These are phyloP conservation scores for Termitomyces sp. DNA, from an alignment of 768 basidiomycete genomes.

Conservation along the genomic window DNA sequence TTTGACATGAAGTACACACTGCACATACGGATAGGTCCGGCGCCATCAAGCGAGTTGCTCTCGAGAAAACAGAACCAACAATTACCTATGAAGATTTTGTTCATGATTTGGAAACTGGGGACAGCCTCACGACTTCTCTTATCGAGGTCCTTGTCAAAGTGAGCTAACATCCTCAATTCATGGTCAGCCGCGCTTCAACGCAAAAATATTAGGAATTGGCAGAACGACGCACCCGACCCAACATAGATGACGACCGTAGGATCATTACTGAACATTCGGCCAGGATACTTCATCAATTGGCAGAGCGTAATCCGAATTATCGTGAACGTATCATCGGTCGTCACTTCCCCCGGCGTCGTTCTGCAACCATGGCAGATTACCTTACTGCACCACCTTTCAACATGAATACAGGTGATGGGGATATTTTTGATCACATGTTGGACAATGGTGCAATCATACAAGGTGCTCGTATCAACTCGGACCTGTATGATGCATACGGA, in stretches of 20 bases:
- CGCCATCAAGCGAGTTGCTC: conserved; percentile 60
- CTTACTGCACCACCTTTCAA: conserved; percentile 47
- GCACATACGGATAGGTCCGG: conserved; percentile 44
- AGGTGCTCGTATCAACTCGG: conserved; percentile 51
- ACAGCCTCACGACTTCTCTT: conserved; percentile 73
- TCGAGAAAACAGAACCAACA: conserved; percentile 57
- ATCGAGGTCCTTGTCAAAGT: conserved; percentile 79
- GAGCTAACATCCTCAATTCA: conserved; percentile 16
- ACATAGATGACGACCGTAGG: conserved; percentile 51
- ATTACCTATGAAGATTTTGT: conserved; percentile 76
- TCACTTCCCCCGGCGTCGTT: conserved; percentile 29
- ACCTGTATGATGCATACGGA: conserved; percentile 61
- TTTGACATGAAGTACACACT: conserved; percentile 4
- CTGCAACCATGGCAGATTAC: conserved; percentile 44
- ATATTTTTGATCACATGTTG: conserved; percentile 44
- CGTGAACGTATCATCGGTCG: conserved; percentile 30
- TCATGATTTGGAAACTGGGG: conserved; percentile 70
- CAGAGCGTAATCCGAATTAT: conserved; percentile 48
- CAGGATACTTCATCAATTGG: conserved; percentile 52
- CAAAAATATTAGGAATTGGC: conserved; percentile 56
- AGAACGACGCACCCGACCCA: conserved; percentile 57
- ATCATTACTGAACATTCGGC: conserved; percentile 67
- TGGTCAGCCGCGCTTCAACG: neutral
- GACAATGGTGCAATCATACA: conserved; percentile 37
- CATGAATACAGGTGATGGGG: conserved; percentile 62